Percentiles rank a stretch among this genome's conserved stretches.
These are phyloP conservation scores for Eucalyptus leucophloia DNA, from an alignment of 345 rosid genomes.

Conservation along the genomic window DNA sequence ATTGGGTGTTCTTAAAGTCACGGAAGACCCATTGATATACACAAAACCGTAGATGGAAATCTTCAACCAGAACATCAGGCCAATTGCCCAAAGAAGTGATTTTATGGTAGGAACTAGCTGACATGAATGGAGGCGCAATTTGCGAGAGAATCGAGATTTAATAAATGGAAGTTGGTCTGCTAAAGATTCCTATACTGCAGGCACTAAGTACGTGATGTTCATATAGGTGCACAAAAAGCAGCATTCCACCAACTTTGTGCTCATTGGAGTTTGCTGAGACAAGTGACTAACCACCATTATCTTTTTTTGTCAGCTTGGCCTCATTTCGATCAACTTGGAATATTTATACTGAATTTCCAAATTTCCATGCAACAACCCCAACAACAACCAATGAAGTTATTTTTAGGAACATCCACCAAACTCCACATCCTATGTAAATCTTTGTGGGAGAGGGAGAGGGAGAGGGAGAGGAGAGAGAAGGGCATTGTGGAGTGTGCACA, in stretches of 20 bases:
- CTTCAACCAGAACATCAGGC: background rate
- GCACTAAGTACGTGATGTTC: background rate
- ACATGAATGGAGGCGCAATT: background rate
- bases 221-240: background rate
- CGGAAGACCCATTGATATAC: background rate
- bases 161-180: background rate
- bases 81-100: background rate
- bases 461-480: background rate
- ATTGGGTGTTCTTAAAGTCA: background rate
- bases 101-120: background rate
- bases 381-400: background rate
- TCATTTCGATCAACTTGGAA: background rate
- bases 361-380: background rate
- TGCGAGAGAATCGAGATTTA: background rate
- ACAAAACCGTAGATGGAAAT: background rate
- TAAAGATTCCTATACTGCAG: background rate
- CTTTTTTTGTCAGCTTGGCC: background rate
- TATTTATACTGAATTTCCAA: background rate
- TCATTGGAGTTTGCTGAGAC: background rate
- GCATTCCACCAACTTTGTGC: background rate
- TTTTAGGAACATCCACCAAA: background rate
- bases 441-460: background rate
- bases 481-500: background rate
- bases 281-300: background rate
- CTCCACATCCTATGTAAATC: background rate